phyloP scores from a whole-genome alignment of 2,329 filamentous ascomycete genomes.

The Monilinia polystroma region DNA sequence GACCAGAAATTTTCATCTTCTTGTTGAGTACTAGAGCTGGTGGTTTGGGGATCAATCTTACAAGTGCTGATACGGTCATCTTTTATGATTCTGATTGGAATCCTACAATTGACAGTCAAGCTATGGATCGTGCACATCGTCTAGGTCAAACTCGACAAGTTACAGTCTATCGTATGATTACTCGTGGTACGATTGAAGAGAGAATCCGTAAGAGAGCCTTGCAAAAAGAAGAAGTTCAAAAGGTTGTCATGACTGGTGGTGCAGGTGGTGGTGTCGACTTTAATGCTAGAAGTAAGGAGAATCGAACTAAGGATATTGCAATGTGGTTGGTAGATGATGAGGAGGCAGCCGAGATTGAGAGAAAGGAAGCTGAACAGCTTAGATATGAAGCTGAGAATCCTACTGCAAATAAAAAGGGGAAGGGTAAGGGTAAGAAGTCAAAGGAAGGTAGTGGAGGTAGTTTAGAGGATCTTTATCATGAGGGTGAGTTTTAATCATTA shows the following conservation, averaged over 20 bases:
- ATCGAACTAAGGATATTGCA: slow-evolving; percentile 95
- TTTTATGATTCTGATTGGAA: slow-evolving; percentile 99
- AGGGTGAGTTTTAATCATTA: slow-evolving; percentile 64
- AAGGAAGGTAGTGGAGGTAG: slow-evolving; percentile 53
- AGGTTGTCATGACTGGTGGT: slow-evolving; percentile 91
- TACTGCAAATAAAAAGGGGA: slow-evolving; percentile 61
- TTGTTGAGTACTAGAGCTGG: slow-evolving; percentile 92
- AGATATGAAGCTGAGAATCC: slow-evolving; percentile 58
- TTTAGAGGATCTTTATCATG: slow-evolving; percentile 97
- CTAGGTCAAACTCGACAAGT: slow-evolving; percentile 94
- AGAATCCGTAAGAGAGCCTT: slow-evolving; percentile 94
- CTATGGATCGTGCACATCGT: slow-evolving; percentile 98
- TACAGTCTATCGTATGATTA: slow-evolving; percentile 96
- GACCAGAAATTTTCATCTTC: slow-evolving; percentile 95
- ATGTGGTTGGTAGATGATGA: slow-evolving; percentile 99
- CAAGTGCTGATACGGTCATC: slow-evolving; percentile 94
- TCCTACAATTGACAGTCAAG: slow-evolving; percentile 96
- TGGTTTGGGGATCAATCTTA: slow-evolving; percentile 97
- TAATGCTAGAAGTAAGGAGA: slow-evolving; percentile 86
- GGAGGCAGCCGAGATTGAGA: slow-evolving; percentile 89
- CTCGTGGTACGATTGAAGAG: slow-evolving; percentile 93
- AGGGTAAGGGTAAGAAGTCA: slow-evolving; percentile 53
- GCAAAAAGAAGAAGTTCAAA: slow-evolving; percentile 98
- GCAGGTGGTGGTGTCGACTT: slow-evolving; percentile 85
- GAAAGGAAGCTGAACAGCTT: slow-evolving; percentile 82